A percentile compares a stretch with the other conserved stretches of the same genome.
Evolutionary conservation across 192 early-diverging fungal species (phyloP).

Genomic region (Coemansia sp.): DNA sequence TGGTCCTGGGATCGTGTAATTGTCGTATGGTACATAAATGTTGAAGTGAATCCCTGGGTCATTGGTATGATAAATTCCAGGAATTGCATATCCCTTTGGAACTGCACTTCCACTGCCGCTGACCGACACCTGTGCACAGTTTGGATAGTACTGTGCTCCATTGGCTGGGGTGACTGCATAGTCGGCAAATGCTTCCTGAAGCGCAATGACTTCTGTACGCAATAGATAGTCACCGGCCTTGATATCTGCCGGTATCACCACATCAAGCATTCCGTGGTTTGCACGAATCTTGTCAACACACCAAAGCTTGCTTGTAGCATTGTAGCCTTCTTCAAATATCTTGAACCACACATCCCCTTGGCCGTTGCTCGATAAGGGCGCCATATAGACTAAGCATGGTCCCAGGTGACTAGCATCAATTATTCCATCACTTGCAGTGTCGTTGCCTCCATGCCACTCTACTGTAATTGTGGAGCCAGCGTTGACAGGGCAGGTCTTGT

Average conservation of each 20-base stretch:
- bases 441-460: conserved; percentile 25
- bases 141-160: conserved; percentile 24
- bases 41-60: conserved; percentile 24
- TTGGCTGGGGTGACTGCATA: conserved; percentile 8
- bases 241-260: conserved; percentile 19
- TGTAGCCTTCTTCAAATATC: conserved; percentile 30
- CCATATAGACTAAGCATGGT: conserved; percentile 31
- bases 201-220: conserved; percentile 29
- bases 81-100: conserved; percentile 17
- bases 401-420: conserved; percentile 20
- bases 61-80: conserved; percentile 16
- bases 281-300: conserved; percentile 22
- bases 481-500: conserved; percentile 18
- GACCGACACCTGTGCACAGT: conserved; percentile 24
- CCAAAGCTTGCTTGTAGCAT: conserved; percentile 11
- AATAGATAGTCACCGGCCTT: conserved; percentile 30
- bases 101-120: conserved; percentile 10
- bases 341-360: conserved; percentile 22
- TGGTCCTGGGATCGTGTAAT: conserved; percentile 29
- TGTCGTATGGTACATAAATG: not conserved
- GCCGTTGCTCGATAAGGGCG: conserved; percentile 27
- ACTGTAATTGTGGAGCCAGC: conserved; percentile 20
- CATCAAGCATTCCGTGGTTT: conserved; percentile 22
- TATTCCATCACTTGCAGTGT: conserved; percentile 12
- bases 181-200: conserved; percentile 12